Percentiles rank a stretch among this genome's conserved stretches.
Conservation (phyloP, 495 filamentous ascomycete species). For the Daldinia vernicosa region DNA sequence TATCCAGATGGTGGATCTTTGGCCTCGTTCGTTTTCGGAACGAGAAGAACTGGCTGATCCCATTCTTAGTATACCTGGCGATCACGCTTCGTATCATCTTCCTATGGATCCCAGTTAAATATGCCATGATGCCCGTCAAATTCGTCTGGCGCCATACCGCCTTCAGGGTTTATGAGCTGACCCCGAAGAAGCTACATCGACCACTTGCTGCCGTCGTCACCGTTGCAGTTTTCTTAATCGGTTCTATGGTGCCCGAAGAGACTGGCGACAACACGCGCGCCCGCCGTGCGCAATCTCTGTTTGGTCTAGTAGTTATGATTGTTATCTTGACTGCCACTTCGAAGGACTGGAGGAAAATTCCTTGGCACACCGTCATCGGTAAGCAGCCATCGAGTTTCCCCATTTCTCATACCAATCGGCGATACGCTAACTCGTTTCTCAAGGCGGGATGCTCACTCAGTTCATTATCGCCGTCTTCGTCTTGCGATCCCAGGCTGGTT, state of each 20-base stretch:
- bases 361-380: constrained; percentile 86
- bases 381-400: constrained; percentile 7
- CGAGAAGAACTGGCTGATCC: constrained; percentile 83
- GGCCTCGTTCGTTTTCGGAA: constrained; percentile 75
- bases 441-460: constrained; percentile 79
- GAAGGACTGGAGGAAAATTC: constrained; percentile 71
- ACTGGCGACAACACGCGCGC: constrained; percentile 76
- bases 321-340: constrained; percentile 72
- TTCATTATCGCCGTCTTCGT: constrained; percentile 91
- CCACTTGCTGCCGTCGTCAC: constrained; percentile 67
- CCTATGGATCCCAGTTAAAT: constrained; percentile 73
- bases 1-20: constrained; percentile 84
- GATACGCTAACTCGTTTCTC: constrained; percentile 40
- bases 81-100: constrained; percentile 78
- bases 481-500: constrained; percentile 76
- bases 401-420: background rate
- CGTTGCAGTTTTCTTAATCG: constrained; percentile 76
- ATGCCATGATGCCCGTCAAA: constrained; percentile 70
- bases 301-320: constrained; percentile 80
- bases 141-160: constrained; percentile 72
- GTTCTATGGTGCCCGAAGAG: constrained; percentile 75
- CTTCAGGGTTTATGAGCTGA: constrained; percentile 57
- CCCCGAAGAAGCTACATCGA: constrained; percentile 70
- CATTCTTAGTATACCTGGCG: constrained; percentile 81
- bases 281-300: constrained; percentile 80